Base-by-base conservation (phyloP, 345 rosid species). In the Euphorbia tirucalli region DNA sequence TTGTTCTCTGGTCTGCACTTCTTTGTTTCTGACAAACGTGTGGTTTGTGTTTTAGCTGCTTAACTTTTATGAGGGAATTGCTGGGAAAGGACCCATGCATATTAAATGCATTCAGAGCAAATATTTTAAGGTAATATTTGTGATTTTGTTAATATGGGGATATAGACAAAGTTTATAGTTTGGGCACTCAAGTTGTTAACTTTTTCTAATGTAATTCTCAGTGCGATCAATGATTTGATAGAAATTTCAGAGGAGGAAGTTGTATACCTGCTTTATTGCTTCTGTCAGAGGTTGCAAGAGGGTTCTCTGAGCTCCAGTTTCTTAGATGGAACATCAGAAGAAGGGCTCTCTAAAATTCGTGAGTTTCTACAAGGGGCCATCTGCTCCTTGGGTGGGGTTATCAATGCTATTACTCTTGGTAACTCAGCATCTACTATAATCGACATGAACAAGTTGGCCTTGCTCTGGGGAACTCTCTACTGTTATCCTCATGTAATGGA, bases 211-310 rank as follows among this genome's bases (percentile, higher is more conserved):
- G 83, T 64, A 10, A 68, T 71, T 77, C 87, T 58, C 90, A 94
- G 97, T 74, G 92, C 89, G 14, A 74, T 90, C 75, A 82, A 88
- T 84, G 81, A 84, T 80, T 74, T 88, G 69, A 83, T 89, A 66
- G 90, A 87, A 75, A 77, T 75, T 74, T 85, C 88, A 72, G 71
- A 59, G 49, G 86, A 87, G 68, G 95, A 88, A 74, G 89, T 86
- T 67, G 76, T 90, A 66, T 71, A 32, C 77, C 75, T 92, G 78
- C 81, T 92, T 43, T 79, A 85, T 27, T 75, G 77, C 62, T 80
- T 90, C 65, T 87, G 88, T 75, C 84, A 88, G 85, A 85, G 74
- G 77, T 80, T 85, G 83, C 87, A 82, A 80, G 83, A 73, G 71
- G 79, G 77, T n/a, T 35, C 77, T 66, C 61, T 68, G 48, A 73